Evolutionary conservation across 768 basidiomycete genomes (phyloP), one percentile per base, ranked within the genome.

Genomic region (Lactarius quietus): DNA sequence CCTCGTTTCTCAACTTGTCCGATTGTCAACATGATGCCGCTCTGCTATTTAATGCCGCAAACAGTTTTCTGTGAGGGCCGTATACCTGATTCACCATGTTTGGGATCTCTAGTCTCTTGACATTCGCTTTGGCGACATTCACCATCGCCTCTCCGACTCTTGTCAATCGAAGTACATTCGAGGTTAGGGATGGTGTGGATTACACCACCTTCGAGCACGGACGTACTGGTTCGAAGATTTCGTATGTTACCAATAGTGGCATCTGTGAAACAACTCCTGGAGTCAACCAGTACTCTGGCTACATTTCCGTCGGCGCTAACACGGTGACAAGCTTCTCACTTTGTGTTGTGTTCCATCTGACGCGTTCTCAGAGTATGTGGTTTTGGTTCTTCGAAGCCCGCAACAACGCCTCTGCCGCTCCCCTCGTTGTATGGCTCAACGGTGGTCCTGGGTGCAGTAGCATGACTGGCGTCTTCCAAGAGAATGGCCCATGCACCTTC

Each of bases 401-500:
- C 23, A 59, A 59, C 41, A 59, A 28, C 26, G 36, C 57, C 18
- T 18, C 35, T 7, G 41, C 57, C 41, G 57, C 57, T 10, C 57
- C 61, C 6, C 52, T 62, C 18, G 33, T 38, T 9, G 8, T 39
- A 6, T 62, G 61, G 61, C 53, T 62, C 28, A 62, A 39, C 17
- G 57, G 57, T 20, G 57, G 57, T 33, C 54, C 54, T 26, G 54
- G 54, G 5, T 55, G 54, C 29, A 55, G 54, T 23, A 55, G 54
- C 54, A 55, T 55, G 54, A 33, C 33, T 23, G 54, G 54, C 23
- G 29, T 55, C 20, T 55, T 65, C 3, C 55, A 66, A 56, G 66
- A 67, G 26, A 57, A 64, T 28, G 66, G 66, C 15, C 55, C 66
- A 10, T 51, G 64, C 35, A 55, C 67, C 43, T 68, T 61, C 60